A percentile compares a stretch with the other conserved stretches of the same genome.
Conservation (phyloP, 1,284 basidiomycete genomes). For the Ganoderma lucidum region DNA sequence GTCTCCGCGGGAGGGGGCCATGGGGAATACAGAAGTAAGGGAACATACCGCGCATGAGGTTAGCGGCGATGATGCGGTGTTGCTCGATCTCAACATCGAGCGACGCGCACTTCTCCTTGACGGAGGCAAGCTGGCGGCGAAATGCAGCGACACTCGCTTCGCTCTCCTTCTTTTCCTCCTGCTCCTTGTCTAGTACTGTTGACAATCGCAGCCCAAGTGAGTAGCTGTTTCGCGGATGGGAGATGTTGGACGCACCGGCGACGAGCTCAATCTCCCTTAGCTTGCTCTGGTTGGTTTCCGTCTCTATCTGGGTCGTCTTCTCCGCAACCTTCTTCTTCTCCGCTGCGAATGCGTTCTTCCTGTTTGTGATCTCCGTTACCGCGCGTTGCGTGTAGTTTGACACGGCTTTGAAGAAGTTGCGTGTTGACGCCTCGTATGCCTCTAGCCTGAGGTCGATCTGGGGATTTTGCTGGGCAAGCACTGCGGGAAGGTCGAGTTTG, state of each 20-base stretch:
- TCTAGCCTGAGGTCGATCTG: constrained; percentile 70
- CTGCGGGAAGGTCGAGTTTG: constrained; percentile 66
- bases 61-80: constrained; percentile 62
- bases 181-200: constrained; percentile 71
- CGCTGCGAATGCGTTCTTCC: constrained; percentile 59
- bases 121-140: constrained; percentile 65
- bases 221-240: background rate
- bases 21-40: background rate
- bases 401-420: constrained; percentile 75
- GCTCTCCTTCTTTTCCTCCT: constrained; percentile 73
- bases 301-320: constrained; percentile 61
- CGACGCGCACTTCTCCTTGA: constrained; percentile 64
- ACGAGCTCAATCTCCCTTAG: constrained; percentile 76
- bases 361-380: constrained; percentile 66
- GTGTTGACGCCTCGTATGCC: constrained; percentile 68
- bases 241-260: constrained; percentile 54
- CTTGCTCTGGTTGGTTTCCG: constrained; percentile 76
- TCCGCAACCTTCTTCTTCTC: constrained; percentile 70
- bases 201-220: background rate
- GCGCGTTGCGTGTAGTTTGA: constrained; percentile 72
- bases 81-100: constrained; percentile 77
- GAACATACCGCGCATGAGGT: constrained; percentile 65
- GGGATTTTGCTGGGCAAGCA: constrained; percentile 64
- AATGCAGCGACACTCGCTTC: constrained; percentile 68
- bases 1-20: background rate